Conservation (phyloP, 2,329 filamentous ascomycete species). For the Parascedosporium putredinis region DNA sequence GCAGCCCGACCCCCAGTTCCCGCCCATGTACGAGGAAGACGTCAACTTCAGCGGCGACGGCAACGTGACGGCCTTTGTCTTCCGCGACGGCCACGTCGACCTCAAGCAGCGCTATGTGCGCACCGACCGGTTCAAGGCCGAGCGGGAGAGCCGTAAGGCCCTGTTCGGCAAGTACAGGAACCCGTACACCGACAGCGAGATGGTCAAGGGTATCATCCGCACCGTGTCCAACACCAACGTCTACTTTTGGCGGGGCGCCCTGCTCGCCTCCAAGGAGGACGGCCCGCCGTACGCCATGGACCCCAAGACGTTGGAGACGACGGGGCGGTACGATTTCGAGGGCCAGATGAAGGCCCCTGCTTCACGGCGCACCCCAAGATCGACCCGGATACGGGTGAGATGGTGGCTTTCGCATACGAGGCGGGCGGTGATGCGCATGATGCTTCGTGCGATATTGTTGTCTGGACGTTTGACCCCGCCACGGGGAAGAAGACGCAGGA, state of each 20-base stretch:
- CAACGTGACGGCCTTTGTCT: slow-evolving; percentile 23
- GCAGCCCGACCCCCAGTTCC: slow-evolving; percentile 42
- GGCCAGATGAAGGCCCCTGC: slow-evolving; percentile 35
- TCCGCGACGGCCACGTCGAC: slow-evolving; percentile 20
- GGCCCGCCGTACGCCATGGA: slow-evolving; percentile 41
- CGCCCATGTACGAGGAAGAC: slow-evolving; percentile 44
- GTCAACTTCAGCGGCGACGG: slow-evolving; percentile 26
- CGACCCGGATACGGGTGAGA: slow-evolving; percentile 39
- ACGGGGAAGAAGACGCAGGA: slow-evolving; percentile 33
- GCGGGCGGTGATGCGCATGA: slow-evolving; percentile 32
- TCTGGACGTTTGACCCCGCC: slow-evolving; percentile 31
- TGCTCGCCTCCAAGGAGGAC: slow-evolving; percentile 47
- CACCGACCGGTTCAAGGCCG: slow-evolving; percentile 27
- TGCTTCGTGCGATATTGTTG: slow-evolving; percentile 30
- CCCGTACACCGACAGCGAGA: slow-evolving; percentile 44
- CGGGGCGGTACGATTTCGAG: slow-evolving; percentile 40
- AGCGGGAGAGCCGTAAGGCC: slow-evolving; percentile 22
- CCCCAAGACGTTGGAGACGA: slow-evolving; percentile 35
- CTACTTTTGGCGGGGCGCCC: slow-evolving; percentile 43
- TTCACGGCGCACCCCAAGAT: slow-evolving; percentile 44
- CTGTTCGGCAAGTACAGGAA: slow-evolving; percentile 35
- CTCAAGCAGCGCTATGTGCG: slow-evolving; percentile 25
- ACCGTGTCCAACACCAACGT: slow-evolving; percentile 51
- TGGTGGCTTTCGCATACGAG: slow-evolving; percentile 41
- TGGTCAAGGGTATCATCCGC: slow-evolving; percentile 42